Evolutionary conservation across 768 basidiomycete genomes (phyloP).

Genomic region (Dentipellis fragilis): DNA sequence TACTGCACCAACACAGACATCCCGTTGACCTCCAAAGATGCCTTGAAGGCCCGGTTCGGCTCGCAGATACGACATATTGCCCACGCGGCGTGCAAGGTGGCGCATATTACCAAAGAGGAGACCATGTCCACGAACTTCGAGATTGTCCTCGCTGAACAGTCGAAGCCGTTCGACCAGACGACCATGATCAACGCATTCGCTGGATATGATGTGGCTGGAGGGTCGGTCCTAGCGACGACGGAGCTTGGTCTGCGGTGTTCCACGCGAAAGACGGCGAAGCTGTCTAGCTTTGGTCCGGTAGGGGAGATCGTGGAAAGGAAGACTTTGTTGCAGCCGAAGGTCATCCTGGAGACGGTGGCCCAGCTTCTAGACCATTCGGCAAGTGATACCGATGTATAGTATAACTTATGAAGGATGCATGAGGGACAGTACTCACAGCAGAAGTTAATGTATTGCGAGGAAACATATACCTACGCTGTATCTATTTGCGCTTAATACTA

Average conservation of each 20-base stretch:
- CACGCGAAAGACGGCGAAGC: slow-evolving; percentile 30
- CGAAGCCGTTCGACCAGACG: slow-evolving; percentile 35
- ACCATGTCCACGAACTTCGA: slow-evolving; percentile 74
- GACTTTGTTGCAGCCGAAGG: slow-evolving; percentile 60
- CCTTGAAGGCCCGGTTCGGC: slow-evolving; percentile 39
- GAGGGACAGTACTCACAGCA: background rate
- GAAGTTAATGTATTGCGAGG: background rate
- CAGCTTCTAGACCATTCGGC: slow-evolving; percentile 25
- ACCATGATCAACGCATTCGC: slow-evolving; percentile 58
- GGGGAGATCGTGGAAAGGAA: slow-evolving; percentile 45
- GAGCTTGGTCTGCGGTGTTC: slow-evolving; percentile 64
- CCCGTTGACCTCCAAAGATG: slow-evolving; percentile 14
- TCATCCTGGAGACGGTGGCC: slow-evolving; percentile 63
- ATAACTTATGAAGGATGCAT: background rate
- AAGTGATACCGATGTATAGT: background rate
- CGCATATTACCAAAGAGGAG: slow-evolving; percentile 58
- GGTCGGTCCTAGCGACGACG: slow-evolving; percentile 50
- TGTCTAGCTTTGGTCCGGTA: slow-evolving; percentile 17
- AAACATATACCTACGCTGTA: background rate
- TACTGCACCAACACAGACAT: slow-evolving; percentile 31
- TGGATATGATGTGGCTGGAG: slow-evolving; percentile 36
- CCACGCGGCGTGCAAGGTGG: slow-evolving; percentile 50
- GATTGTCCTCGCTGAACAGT: slow-evolving; percentile 49
- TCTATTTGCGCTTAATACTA: background rate
- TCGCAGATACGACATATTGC: slow-evolving; percentile 60